Percentiles rank a stretch among this genome's conserved stretches.
Evolutionary conservation across 1,284 basidiomycete species (phyloP).

Genomic region (Coriolopsis trogii): DNA sequence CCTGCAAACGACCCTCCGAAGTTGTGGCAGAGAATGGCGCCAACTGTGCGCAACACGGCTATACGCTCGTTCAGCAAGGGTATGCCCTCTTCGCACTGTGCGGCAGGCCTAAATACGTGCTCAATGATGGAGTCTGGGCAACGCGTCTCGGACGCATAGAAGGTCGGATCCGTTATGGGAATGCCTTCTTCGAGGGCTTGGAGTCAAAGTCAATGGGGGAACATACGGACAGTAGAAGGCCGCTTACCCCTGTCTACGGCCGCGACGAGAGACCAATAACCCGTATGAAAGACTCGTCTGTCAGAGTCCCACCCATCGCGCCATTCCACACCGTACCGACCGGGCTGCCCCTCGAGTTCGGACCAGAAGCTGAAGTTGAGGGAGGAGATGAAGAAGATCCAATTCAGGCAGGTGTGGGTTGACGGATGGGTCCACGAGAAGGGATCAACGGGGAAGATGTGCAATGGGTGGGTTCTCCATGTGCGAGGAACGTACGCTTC

Average conservation of each 20-base stretch:
- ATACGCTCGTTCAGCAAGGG: conserved; percentile 73
- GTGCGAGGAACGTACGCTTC: conserved; percentile 75
- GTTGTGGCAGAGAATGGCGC: conserved; percentile 67
- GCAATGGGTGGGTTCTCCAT: conserved; percentile 78
- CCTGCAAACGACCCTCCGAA: conserved; percentile 73
- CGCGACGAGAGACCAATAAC: conserved; percentile 84
- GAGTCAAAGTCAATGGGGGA: no score
- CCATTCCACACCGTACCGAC: conserved; percentile 78
- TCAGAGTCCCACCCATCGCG: conserved; percentile 62
- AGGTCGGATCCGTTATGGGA: conserved; percentile 74
- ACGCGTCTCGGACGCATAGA: conserved; percentile 65
- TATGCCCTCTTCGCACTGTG: conserved; percentile 59
- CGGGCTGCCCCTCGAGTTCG: conserved; percentile 53
- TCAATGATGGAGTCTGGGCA: conserved; percentile 71
- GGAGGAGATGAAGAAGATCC: conserved; percentile 84
- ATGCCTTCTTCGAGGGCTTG: conserved; percentile 64
- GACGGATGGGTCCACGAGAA: conserved; percentile 53
- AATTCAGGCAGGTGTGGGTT: conserved; percentile 65
- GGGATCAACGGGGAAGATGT: conserved; percentile 68
- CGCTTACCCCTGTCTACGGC: conserved; percentile 74
- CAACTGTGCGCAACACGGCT: conserved; percentile 72
- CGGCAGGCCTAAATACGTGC: conserved; percentile 64
- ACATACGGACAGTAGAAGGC: not conserved
- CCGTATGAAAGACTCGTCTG: conserved; percentile 58
- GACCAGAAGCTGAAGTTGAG: conserved; percentile 91